Evolutionary conservation across 2,329 filamentous ascomycete genomes (phyloP).

Genomic region (Anthostomella pinea): DNA sequence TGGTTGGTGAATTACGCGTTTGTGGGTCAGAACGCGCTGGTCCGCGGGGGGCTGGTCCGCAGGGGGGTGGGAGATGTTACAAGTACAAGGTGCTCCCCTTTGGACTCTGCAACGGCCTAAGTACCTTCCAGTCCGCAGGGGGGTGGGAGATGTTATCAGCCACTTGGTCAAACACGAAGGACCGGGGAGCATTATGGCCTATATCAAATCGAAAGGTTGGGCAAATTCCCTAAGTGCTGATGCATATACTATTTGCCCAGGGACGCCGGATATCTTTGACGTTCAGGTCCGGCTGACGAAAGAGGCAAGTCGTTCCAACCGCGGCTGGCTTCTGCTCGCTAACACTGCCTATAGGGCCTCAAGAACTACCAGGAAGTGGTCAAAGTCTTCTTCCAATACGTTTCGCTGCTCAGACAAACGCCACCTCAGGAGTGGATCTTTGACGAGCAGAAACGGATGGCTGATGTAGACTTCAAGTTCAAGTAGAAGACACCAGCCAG

Average conservation of each 20-base stretch:
- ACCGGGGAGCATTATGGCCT: slow-evolving; percentile 85
- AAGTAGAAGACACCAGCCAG: slow-evolving; percentile 89
- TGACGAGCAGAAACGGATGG: slow-evolving; percentile 84
- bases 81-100: too few relatives aligned
- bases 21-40: too few relatives aligned
- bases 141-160: too few relatives aligned
- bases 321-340: slow-evolving; percentile 14
- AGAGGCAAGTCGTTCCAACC: slow-evolving; percentile 55
- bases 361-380: slow-evolving; percentile 79
- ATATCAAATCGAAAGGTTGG: slow-evolving; percentile 88
- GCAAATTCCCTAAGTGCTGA: slow-evolving; percentile 80
- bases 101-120: too few relatives aligned
- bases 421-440: slow-evolving; percentile 91
- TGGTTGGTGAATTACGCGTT: too few relatives aligned
- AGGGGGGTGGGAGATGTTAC: too few relatives aligned
- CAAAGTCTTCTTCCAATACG: slow-evolving; percentile 86
- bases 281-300: slow-evolving; percentile 78
- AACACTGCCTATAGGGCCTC: slow-evolving; percentile 48
- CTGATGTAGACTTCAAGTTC: slow-evolving; percentile 93
- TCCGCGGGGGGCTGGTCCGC: too few relatives aligned
- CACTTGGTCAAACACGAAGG: slow-evolving; percentile 92
- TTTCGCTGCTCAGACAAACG: slow-evolving; percentile 77
- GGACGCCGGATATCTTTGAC: slow-evolving; percentile 72
- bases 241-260: slow-evolving; percentile 72
- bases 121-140: too few relatives aligned